Base-by-base conservation (phyloP, 148 eudicot genomes). In the Rhododendron mucronatum region DNA sequence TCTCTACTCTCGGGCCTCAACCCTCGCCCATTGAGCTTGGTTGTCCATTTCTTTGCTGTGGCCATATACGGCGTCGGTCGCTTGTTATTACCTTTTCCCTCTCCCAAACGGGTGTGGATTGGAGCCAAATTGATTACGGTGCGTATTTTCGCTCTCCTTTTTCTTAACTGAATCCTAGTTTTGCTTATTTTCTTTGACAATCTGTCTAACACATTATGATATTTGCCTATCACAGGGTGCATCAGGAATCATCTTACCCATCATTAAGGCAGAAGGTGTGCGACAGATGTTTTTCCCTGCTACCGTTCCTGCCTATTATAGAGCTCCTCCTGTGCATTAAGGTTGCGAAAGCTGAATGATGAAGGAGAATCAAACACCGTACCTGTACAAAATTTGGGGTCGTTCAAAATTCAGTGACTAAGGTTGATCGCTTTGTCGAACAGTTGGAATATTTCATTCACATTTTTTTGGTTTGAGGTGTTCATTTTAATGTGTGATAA, bases 271-370 rank as follows among this genome's bases (percentile, higher is more conserved):
- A 26, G 99, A 96, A 89, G 98, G 99, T 63, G 93, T 96, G 80
- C 90, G 99, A 89, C 93, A 96, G 76, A 96, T 96, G 99, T 96
- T 96, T 82, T 96, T 96, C 86, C 96, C 98, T 44, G 95, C 95
- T 7, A 94, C 92, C 7, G 95, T 96, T 88, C 96, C 99, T 28
- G 99, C 99, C 15, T 96, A 96, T 78, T 96, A 95, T 88, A 90
- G 99, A 89, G 91, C 91, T 76, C 96, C 95, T 89, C 96, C 92
- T 28, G 83, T 85, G 82, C 78, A 89, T 10, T 87, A 35, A 87
- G 15, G 51, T 41, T 53, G 83, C 18, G 44, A 75, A 53, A 59
- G 10, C 78, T 14, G 65, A 80, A 75, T 76, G 26, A 51, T 28
- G 55, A 65, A 57, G n/a, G 3, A 69, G 16, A 65, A 11, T 9